Percentiles rank a stretch among this genome's conserved stretches.
Conservation (phyloP, 225 moss, liverwort and hornwort species). For the Pleurozium schreberi region DNA sequence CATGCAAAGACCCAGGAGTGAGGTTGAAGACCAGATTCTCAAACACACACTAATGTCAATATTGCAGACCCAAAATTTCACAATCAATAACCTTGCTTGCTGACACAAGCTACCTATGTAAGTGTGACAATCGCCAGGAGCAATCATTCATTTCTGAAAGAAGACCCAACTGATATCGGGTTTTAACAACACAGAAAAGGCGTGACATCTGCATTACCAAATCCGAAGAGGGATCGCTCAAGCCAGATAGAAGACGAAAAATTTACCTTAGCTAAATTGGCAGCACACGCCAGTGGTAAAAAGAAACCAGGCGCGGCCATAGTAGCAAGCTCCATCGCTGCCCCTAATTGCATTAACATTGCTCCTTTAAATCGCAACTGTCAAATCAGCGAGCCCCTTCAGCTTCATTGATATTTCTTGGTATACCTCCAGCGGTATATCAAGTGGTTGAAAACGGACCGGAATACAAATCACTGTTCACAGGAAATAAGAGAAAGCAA, state of each 20-base stretch:
- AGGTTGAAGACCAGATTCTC: not conserved
- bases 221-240: not conserved
- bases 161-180: not conserved
- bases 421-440: too few species aligned
- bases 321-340: conserved; percentile 88
- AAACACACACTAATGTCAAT: not conserved
- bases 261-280: conserved; percentile 85
- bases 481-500: not conserved
- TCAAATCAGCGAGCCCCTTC: conserved; percentile 18
- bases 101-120: not conserved
- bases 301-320: conserved; percentile 72
- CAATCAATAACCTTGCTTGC: not conserved
- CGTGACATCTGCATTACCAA: not conserved
- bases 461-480: not conserved
- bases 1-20: not conserved
- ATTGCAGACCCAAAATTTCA: not conserved
- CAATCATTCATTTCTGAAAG: not conserved
- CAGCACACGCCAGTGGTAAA: conserved; percentile 92
- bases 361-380: conserved; percentile 98
- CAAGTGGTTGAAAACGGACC: not conserved
- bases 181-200: not conserved
- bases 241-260: not conserved
- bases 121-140: not conserved
- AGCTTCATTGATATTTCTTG: not conserved
- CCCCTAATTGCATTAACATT: conserved; percentile 92